Base-by-base conservation (phyloP, 805 yeast genomes). In the Candida tibetensis region DNA sequence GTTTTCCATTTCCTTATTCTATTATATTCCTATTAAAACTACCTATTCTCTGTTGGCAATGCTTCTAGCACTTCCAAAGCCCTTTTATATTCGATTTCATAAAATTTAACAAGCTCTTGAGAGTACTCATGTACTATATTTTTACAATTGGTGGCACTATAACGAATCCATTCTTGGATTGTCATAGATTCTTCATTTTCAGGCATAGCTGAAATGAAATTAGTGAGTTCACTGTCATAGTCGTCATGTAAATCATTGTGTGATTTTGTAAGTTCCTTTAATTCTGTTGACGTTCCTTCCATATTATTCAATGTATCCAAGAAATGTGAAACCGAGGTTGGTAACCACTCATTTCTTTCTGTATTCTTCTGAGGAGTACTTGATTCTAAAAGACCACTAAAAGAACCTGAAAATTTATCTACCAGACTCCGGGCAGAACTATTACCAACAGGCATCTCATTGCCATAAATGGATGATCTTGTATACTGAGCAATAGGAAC, bases 121-220 rank as follows among this genome's bases (percentile, higher is more conserved):
- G 79, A 67, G 19, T 73, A 71, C 19, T 66, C 65, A 23, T 66
- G 55, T 4, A 82, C 64, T 32, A 77, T 64, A 18, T 57, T 57
- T 29, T 71, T 71, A 16, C 84, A 81, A 45, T 74, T 76, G 9
- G 61, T 58, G 0, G 87, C 84, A 48, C 74, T 73, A 46, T 71
- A 66, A 21, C 53, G 52, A 15, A 85, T 60, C 95, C 95, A 88
- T 42, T 83, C 76, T 34, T 71, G 69, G n/a, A 87, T 74, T 0
- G 84, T 76, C 82, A 82, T 78, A 9, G 75, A 68, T 47, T 85
- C 66, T 51, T 85, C 89, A 17, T 74, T 75, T 21, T 74, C 78
- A 0, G 91, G 90, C 77, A 85, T 79, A 30, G 77, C 78, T 1
- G 79, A 70, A 5, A 83, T 77, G 49, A 84, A 84, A 34, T 68